phyloP scores from a whole-genome alignment of 768 basidiomycete species.

The Sarcodon sp. region DNA sequence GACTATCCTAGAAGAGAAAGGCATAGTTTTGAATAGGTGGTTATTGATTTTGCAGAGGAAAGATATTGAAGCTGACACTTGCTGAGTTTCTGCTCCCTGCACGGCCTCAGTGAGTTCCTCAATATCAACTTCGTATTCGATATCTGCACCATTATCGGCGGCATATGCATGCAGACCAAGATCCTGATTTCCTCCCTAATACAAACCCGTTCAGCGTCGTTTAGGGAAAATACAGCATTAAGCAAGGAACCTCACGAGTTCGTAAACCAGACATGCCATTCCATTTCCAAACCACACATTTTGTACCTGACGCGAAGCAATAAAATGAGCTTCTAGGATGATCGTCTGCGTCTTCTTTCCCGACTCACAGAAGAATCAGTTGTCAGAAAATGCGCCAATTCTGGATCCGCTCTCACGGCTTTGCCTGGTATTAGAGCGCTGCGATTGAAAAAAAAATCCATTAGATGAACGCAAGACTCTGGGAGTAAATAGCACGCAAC shows the following conservation, averaged over 20 bases:
- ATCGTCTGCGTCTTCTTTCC: background rate
- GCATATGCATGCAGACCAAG: constrained; percentile 12
- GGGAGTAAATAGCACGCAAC: constrained; percentile 8
- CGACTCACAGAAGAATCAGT: background rate
- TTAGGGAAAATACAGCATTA: background rate
- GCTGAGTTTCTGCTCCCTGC: constrained; percentile 7
- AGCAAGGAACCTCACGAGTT: constrained; percentile 3
- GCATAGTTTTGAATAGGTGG: background rate
- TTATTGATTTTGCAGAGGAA: background rate
- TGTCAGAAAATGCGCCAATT: constrained; percentile 1
- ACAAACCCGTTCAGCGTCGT: background rate
- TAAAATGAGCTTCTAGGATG: background rate
- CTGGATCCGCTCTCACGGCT: constrained; percentile 1
- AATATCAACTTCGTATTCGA: constrained; percentile 3
- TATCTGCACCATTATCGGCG: constrained; percentile 8
- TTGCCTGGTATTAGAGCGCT: constrained; percentile 3
- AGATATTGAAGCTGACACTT: background rate
- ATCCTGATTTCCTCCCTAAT: constrained; percentile 7
- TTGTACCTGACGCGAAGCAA: background rate
- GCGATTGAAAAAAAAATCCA: background rate
- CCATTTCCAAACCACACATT: constrained; percentile 5
- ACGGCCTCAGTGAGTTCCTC: background rate
- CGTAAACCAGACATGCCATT: constrained; percentile 1
- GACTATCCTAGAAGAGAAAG: constrained; percentile 4
- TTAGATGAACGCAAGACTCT: background rate